Evolutionary conservation across 345 rosid genomes (phyloP).

Genomic region (Gynandropsis gynandra): DNA sequence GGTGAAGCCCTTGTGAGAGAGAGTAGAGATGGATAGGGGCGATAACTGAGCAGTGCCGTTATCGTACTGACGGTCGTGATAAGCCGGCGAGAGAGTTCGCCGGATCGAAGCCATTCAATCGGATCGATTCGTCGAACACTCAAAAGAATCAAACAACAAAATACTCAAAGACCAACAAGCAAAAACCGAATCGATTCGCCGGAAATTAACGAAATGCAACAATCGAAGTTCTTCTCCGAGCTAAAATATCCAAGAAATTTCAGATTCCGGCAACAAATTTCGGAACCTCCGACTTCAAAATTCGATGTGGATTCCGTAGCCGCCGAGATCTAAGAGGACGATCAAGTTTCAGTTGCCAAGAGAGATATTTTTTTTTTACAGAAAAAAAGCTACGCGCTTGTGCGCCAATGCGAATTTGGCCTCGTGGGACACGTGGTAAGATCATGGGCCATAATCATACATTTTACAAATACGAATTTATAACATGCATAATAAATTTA

Average conservation of each 20-base stretch:
- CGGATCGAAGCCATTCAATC: constrained; percentile 77
- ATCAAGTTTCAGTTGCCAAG: constrained; percentile 5
- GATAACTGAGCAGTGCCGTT: constrained; percentile 37
- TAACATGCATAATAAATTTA: too few species aligned
- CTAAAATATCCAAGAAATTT: background rate
- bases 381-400: constrained; percentile 7
- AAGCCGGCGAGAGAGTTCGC: constrained; percentile 76
- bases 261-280: background rate
- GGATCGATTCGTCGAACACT: background rate
- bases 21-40: constrained; percentile 20
- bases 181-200: constrained; percentile 1
- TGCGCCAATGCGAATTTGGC: background rate
- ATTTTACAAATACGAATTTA: background rate
- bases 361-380: constrained; percentile 1
- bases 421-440: constrained; percentile 28
- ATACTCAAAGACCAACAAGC: constrained; percentile 6
- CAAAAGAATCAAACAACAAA: background rate
- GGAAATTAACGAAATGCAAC: background rate
- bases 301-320: constrained; percentile 23
- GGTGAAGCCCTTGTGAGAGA: constrained; percentile 30
- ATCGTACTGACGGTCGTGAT: constrained; percentile 48
- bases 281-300: background rate
- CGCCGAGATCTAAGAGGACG: constrained; percentile 25
- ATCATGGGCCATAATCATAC: background rate
- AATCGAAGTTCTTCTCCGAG: background rate